phyloP scores from a whole-genome alignment of 129 eudicot species.

The Helianthus tuberosus region DNA sequence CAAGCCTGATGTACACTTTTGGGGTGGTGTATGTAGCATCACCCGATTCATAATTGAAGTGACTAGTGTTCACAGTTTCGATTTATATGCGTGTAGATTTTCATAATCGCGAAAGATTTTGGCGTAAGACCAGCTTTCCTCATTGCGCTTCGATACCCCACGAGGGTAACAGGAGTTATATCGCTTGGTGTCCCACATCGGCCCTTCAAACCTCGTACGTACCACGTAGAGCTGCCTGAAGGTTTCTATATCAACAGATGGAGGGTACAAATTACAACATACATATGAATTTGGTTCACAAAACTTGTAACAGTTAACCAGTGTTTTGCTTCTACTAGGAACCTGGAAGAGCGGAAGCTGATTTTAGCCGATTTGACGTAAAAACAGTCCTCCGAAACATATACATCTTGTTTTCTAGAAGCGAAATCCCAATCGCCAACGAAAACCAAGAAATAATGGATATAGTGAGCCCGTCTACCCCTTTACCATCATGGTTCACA shows the following conservation, averaged over 20 bases:
- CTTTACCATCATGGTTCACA: conserved; percentile 23
- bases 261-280: conserved; percentile 33
- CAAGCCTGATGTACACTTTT: neutral
- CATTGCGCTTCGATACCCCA: conserved; percentile 43
- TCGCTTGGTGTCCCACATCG: conserved; percentile 42
- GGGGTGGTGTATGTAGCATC: no score
- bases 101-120: conserved; percentile 49
- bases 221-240: conserved; percentile 43
- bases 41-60: no score
- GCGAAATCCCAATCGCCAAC: conserved; percentile 34
- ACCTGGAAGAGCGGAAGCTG: conserved; percentile 48
- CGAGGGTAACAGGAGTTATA: conserved; percentile 30
- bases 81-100: conserved; percentile 35
- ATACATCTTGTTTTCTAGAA: conserved; percentile 42
- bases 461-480: conserved; percentile 32
- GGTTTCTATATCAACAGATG: conserved; percentile 60
- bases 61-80: no score
- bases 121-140: conserved; percentile 46
- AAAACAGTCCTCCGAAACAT: conserved; percentile 35
- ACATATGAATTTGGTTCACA: neutral
- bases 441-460: conserved; percentile 42
- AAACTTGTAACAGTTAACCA: neutral
- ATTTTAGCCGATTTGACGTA: conserved; percentile 34
- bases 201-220: conserved; percentile 23
- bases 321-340: conserved; percentile 17